Evolutionary conservation across 225 moss, liverwort and hornwort genomes (phyloP).

Genomic region (Sphagnum contortum): DNA sequence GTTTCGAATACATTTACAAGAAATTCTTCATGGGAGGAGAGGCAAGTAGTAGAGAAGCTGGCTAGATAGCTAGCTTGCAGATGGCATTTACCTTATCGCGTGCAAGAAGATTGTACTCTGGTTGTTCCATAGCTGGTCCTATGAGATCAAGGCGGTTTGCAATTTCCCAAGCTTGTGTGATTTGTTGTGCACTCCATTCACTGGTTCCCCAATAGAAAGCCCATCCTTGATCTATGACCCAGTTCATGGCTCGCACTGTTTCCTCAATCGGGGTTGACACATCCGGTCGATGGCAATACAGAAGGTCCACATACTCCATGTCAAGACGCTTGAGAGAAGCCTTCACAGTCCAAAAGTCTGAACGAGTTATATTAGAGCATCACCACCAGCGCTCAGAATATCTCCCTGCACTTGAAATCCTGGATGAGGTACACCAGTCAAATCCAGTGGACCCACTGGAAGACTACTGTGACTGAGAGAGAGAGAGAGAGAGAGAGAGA

Average conservation of each 20-base stretch:
- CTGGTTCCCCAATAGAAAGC: slow-evolving; percentile 97
- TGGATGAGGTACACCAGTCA: too few species aligned
- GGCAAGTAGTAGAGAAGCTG: too few species aligned
- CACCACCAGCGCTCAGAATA: too few species aligned
- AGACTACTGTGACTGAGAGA: too few species aligned
- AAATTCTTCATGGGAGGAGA: too few species aligned
- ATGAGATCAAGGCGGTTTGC: slow-evolving; percentile 64
- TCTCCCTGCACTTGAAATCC: too few species aligned
- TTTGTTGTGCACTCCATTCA: slow-evolving; percentile 87
- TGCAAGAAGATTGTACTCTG: slow-evolving; percentile 76
- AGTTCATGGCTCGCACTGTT: slow-evolving; percentile 92
- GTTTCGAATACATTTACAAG: too few species aligned
- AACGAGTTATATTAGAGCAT: too few species aligned
- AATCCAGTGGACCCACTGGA: too few species aligned
- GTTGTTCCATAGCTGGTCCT: slow-evolving; percentile 86
- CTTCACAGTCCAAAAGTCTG: background rate
- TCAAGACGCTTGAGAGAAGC: slow-evolving; percentile 66
- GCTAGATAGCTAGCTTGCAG: too few species aligned
- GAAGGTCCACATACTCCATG: slow-evolving; percentile 80
- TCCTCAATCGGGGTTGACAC: slow-evolving; percentile 69
- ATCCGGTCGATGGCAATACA: slow-evolving; percentile 88
- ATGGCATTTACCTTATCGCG: slow-evolving; percentile 47
- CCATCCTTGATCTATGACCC: slow-evolving; percentile 80
- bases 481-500: too few species aligned
- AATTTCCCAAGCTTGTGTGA: slow-evolving; percentile 87